These are phyloP conservation scores for Naumovozyma dairenensis DNA, from an alignment of 805 yeast genomes.

Conservation along the genomic window DNA sequence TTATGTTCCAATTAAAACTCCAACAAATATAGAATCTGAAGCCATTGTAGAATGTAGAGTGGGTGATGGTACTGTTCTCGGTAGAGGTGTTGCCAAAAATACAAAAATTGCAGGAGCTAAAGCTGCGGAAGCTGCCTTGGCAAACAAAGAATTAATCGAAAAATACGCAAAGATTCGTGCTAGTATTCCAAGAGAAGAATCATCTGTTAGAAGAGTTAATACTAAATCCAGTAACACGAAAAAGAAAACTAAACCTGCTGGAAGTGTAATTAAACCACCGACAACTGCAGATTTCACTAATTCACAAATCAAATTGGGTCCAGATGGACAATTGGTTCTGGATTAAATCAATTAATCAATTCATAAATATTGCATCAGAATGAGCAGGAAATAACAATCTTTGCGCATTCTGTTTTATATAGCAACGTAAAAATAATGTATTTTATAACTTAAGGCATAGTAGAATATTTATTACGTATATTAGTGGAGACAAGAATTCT, in stretches of 20 bases:
- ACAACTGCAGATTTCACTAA: neutral
- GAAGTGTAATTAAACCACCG: no score
- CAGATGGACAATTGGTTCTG: conserved; percentile 8
- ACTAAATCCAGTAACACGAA: neutral
- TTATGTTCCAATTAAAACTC: conserved; percentile 38
- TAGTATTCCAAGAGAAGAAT: conserved; percentile 36
- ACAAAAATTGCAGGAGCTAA: conserved; percentile 68
- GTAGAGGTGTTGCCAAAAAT: conserved; percentile 61
- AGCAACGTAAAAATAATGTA: neutral
- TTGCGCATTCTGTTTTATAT: no score
- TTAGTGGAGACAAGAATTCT: no score
- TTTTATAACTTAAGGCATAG: no score
- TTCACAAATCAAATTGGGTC: conserved; percentile 2
- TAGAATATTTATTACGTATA: no score
- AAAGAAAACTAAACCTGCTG: conserved; percentile 5
- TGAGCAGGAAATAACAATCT: no score
- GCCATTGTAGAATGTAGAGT: conserved; percentile 59
- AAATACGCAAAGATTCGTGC: conserved; percentile 52
- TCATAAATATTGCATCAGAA: no score
- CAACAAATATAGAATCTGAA: conserved; percentile 29
- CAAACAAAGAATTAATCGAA: conserved; percentile 48
- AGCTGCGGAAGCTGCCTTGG: conserved; percentile 77
- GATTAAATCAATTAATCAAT: no score
- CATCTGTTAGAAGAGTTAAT: conserved; percentile 15
- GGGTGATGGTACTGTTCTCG: conserved; percentile 52